Evolutionary conservation across 768 basidiomycete species (phyloP).

Genomic region (Collybia nuda): DNA sequence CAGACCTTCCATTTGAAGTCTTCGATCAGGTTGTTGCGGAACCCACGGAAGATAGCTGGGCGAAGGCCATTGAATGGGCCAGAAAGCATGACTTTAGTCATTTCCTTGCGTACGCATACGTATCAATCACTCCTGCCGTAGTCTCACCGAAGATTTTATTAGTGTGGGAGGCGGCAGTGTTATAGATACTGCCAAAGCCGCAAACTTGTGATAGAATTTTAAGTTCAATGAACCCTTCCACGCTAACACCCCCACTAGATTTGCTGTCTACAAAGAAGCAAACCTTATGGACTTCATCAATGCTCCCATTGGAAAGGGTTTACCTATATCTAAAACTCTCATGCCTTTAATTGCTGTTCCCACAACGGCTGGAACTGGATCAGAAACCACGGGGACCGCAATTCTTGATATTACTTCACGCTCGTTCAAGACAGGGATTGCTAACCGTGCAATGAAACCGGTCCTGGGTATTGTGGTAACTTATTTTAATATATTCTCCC

Average conservation of each 20-base stretch:
- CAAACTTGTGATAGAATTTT: constrained; percentile 67
- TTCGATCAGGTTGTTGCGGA: constrained; percentile 84
- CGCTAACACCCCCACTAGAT: constrained; percentile 40
- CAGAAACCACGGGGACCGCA: constrained; percentile 93
- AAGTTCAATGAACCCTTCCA: neutral
- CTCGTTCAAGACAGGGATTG: constrained; percentile 96
- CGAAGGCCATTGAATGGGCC: constrained; percentile 86
- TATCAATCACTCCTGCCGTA: neutral
- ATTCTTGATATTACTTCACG: constrained; percentile 91
- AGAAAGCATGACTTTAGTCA: constrained; percentile 88
- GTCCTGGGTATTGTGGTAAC: constrained; percentile 73
- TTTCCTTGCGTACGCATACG: constrained; percentile 73
- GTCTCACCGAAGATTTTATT: constrained; percentile 5
- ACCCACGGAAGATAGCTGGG: constrained; percentile 90
- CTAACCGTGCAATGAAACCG: constrained; percentile 88
- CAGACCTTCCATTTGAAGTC: constrained; percentile 76
- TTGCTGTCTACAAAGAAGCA: constrained; percentile 88
- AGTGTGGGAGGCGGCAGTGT: constrained; percentile 93
- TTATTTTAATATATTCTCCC: neutral
- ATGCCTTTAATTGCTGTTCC: constrained; percentile 85
- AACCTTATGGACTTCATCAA: constrained; percentile 97
- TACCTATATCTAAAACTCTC: constrained; percentile 73
- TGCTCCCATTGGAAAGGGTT: constrained; percentile 91
- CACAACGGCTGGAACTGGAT: constrained; percentile 82
- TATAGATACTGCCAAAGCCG: constrained; percentile 94